Evolutionary conservation across 306 rosid species (phyloP), one percentile per base, ranked within the genome.

Genomic region (Morella rubra): DNA sequence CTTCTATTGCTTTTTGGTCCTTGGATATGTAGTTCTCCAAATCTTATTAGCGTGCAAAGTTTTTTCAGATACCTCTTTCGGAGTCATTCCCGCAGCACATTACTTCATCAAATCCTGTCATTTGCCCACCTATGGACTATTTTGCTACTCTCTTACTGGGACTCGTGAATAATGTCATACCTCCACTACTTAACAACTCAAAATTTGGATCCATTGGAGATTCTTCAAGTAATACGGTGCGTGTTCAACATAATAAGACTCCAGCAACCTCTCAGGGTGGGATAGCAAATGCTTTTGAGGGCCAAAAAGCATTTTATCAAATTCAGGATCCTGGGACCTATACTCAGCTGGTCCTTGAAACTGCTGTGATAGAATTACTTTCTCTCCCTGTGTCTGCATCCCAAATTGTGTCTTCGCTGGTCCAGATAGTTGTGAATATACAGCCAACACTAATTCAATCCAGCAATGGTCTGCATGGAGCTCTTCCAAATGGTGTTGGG

Each of bases 311-410:
- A 76, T 95, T 92, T 82, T 89, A 89, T 84, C 97, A 92, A 86
- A 89, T 95, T 88, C 99, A 95, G 89, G 99, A 95, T 91, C 99
- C 99, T 62, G 99, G 99, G 78, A 88, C 99, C 49, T 89, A 90
- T 76, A 92, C 99, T 67, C 97, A 90, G 76, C 91, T 95, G 73
- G 97, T 92, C 80, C 96, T 95, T 75, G 99, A 92, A 89, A 95
- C 99, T 47, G 93, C 99, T 50, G 97, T 95, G 64, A 75, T 95
- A 79, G 99, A 95, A 84, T 84, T 92, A 73, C 97, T 95, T 73
- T 95, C 97, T 77, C 99, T 95, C 74, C 97, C 99, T 0, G 97
- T 95, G 53, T 74, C 97, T 68, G 92, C 93, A 60, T 81, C 86
- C 80, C 96, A 95, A 85, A 90, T 95, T 76, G 96, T 95, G 68